These are phyloP conservation scores for Agaricus blazei DNA, from an alignment of 768 basidiomycete genomes.

Conservation along the genomic window DNA sequence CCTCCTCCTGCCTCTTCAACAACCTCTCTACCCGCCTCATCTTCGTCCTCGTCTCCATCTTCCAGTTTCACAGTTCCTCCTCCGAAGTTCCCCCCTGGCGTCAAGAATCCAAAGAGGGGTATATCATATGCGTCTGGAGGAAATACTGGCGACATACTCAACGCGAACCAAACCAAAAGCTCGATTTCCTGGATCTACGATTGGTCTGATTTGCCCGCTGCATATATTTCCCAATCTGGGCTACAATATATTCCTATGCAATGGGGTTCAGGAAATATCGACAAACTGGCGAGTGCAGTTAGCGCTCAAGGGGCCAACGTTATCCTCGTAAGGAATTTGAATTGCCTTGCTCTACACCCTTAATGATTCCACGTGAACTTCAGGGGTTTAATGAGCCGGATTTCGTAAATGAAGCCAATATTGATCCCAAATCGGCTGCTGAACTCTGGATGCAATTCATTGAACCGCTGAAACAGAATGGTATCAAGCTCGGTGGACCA, in stretches of 20 bases:
- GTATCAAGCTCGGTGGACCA: constrained; percentile 51
- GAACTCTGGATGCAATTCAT: constrained; percentile 55
- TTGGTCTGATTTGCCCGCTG: constrained; percentile 44
- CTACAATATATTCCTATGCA: constrained; percentile 50
- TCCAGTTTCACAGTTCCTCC: background rate
- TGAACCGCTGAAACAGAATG: constrained; percentile 46
- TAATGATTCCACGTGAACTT: constrained; percentile 29
- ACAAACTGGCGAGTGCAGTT: constrained; percentile 32
- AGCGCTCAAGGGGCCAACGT: constrained; percentile 41
- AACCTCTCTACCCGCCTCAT: background rate
- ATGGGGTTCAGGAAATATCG: constrained; percentile 39
- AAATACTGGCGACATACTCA: constrained; percentile 35
- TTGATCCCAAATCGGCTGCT: constrained; percentile 38
- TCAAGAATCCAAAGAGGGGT: constrained; percentile 43
- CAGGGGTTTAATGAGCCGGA: constrained; percentile 52
- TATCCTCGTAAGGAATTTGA: constrained; percentile 35
- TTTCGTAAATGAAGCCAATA: constrained; percentile 40
- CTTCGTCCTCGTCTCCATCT: constrained; percentile 10
- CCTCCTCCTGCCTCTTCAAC: constrained; percentile 17
- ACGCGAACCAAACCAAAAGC: constrained; percentile 40
- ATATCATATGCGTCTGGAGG: constrained; percentile 36
- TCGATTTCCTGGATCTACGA: constrained; percentile 47
- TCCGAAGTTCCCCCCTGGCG: constrained; percentile 10
- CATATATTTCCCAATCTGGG: constrained; percentile 35
- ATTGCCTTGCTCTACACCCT: background rate